Percentiles rank a stretch among this genome's conserved stretches.
Conservation (phyloP, 1,284 basidiomycete genomes). For the Pseudozyma hubeiensis region DNA sequence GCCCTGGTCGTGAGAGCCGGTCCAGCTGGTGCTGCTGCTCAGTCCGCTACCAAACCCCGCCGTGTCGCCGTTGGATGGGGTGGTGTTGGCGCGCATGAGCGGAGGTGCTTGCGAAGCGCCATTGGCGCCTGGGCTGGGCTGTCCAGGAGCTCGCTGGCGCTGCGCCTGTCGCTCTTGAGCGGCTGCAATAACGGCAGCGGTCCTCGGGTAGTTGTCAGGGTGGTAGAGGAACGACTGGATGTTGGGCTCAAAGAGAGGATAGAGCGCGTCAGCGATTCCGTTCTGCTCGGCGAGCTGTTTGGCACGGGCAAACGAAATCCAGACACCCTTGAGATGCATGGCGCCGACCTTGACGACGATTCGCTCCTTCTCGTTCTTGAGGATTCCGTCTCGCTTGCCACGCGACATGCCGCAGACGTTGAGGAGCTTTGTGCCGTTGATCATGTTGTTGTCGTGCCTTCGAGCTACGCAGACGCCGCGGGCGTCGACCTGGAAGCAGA, state of each 20-base stretch:
- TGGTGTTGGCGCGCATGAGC: slow-evolving; percentile 59
- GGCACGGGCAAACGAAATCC: slow-evolving; percentile 67
- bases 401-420: slow-evolving; percentile 68
- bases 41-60: slow-evolving; percentile 41
- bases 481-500: slow-evolving; percentile 68
- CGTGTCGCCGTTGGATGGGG: slow-evolving; percentile 48
- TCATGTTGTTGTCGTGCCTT: slow-evolving; percentile 68
- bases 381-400: slow-evolving; percentile 68
- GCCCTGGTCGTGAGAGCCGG: slow-evolving; percentile 47
- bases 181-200: slow-evolving; percentile 67
- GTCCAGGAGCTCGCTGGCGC: slow-evolving; percentile 52
- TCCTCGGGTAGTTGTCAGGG: slow-evolving; percentile 67
- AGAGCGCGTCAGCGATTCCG: slow-evolving; percentile 64
- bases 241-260: slow-evolving; percentile 68
- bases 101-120: slow-evolving; percentile 48
- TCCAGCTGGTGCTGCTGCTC: slow-evolving; percentile 51
- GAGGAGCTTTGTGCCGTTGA: slow-evolving; percentile 68
- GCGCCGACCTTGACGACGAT: slow-evolving; percentile 68
- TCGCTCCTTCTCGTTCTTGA: slow-evolving; percentile 69
- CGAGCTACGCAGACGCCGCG: slow-evolving; percentile 67
- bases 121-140: slow-evolving; percentile 47
- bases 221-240: slow-evolving; percentile 68
- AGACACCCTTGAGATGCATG: slow-evolving; percentile 69
- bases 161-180: slow-evolving; percentile 66
- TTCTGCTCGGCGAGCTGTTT: slow-evolving; percentile 68